Conservation (phyloP, 371 early-diverging fungal species). For the Mucor plumbeus region DNA sequence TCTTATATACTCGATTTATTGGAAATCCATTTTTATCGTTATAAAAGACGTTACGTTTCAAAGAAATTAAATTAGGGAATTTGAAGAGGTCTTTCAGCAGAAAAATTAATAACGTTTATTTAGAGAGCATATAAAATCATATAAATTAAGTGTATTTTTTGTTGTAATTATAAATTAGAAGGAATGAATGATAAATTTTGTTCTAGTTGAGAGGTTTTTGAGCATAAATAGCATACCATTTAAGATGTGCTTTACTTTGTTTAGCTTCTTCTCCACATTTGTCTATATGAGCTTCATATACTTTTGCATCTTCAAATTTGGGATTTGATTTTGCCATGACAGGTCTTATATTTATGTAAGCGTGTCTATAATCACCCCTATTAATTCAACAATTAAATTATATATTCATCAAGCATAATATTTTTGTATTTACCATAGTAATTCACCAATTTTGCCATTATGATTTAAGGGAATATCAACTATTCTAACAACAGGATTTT, state of each 20-base stretch:
- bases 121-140: background rate
- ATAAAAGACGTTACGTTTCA: too few relatives aligned
- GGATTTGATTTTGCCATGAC: constrained; percentile 18
- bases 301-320: constrained; percentile 18
- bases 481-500: background rate
- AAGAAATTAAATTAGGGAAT: too few relatives aligned
- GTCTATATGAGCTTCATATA: constrained; percentile 11
- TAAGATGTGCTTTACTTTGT: constrained; percentile 1
- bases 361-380: constrained; percentile 37
- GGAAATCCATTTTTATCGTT: too few relatives aligned
- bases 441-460: constrained; percentile 23
- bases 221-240: constrained; percentile 20
- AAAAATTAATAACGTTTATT: background rate
- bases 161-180: too few relatives aligned
- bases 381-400: background rate
- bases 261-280: constrained; percentile 14
- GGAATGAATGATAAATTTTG: background rate
- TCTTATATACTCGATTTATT: too few relatives aligned
- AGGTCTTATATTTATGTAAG: constrained; percentile 21
- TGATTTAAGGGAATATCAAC: constrained; percentile 30
- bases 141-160: background rate
- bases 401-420: background rate
- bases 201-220: constrained; percentile 18
- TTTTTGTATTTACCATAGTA: constrained; percentile 21
- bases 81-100: too few relatives aligned